Evolutionary conservation across 176 grass and related monocot genomes (phyloP).

Genomic region (Ensete ventricosum): DNA sequence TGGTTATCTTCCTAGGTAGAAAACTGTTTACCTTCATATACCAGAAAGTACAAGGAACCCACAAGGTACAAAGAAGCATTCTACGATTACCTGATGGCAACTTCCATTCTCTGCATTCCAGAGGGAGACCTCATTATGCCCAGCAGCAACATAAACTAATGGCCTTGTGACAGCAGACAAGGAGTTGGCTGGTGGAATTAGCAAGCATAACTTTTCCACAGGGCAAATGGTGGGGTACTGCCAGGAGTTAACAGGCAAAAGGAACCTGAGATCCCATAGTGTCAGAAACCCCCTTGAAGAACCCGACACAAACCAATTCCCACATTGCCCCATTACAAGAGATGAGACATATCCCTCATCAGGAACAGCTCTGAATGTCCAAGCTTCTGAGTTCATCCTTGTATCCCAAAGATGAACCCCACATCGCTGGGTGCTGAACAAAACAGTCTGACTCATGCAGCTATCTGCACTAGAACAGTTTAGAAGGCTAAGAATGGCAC

Average conservation of each 20-base stretch:
- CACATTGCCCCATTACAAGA: constrained; percentile 78
- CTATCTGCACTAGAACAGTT: constrained; percentile 60
- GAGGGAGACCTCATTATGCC: constrained; percentile 74
- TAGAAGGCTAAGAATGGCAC: constrained; percentile 62
- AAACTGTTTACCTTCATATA: constrained; percentile 6
- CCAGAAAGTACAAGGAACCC: background rate
- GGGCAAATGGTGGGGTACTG: constrained; percentile 64
- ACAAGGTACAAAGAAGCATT: background rate
- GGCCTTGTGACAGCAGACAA: constrained; percentile 51
- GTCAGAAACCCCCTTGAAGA: constrained; percentile 91
- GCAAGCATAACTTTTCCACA: constrained; percentile 86
- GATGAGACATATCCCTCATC: constrained; percentile 75
- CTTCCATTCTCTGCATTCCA: constrained; percentile 99
- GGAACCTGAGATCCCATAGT: constrained; percentile 92
- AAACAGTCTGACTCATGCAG: constrained; percentile 53
- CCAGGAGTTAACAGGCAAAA: constrained; percentile 95
- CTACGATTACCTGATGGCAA: constrained; percentile 70
- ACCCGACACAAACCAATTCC: constrained; percentile 96
- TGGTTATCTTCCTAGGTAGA: background rate
- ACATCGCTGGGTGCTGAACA: constrained; percentile 80
- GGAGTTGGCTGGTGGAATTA: constrained; percentile 68
- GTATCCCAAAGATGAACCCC: constrained; percentile 85
- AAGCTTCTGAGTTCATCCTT: constrained; percentile 62
- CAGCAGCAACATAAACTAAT: constrained; percentile 81
- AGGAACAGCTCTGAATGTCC: constrained; percentile 63